Evolutionary conservation across 768 basidiomycete species (phyloP).

Genomic region (Phlegmacium glaucopus): DNA sequence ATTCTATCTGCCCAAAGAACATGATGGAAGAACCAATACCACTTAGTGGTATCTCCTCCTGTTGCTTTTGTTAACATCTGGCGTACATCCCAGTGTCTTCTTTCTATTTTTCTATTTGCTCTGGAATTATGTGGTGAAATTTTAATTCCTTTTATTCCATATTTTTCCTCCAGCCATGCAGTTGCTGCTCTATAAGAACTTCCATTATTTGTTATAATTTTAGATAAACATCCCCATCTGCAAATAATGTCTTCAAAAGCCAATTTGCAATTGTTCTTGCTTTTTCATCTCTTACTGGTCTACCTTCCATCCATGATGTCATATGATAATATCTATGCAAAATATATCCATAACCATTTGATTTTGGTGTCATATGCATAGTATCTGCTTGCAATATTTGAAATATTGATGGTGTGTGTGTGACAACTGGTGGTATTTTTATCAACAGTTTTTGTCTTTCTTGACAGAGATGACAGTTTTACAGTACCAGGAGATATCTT

Average conservation of each 20-base stretch:
- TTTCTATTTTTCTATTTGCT: too few species aligned
- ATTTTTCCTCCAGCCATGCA: too few species aligned
- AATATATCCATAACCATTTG: slow-evolving; percentile 18
- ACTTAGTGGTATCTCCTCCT: too few species aligned
- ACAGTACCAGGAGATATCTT: slow-evolving; percentile 1
- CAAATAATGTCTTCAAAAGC: slow-evolving; percentile 30
- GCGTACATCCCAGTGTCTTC: too few species aligned
- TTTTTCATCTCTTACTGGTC: slow-evolving; percentile 16
- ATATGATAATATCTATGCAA: slow-evolving; percentile 18
- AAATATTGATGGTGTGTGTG: slow-evolving; percentile 8
- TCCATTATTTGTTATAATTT: slow-evolving; percentile 29
- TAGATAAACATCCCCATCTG: slow-evolving; percentile 32
- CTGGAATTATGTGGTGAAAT: too few species aligned
- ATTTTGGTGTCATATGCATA: slow-evolving; percentile 5
- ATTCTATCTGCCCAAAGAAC: too few species aligned
- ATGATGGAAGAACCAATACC: too few species aligned
- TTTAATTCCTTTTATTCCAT: too few species aligned
- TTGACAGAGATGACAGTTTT: slow-evolving; percentile 4
- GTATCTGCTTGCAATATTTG: slow-evolving; percentile 4
- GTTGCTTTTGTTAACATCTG: too few species aligned
- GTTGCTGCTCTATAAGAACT: too few species aligned
- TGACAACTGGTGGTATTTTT: slow-evolving; percentile 14
- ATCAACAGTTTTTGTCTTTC: slow-evolving; percentile 13
- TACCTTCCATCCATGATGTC: slow-evolving; percentile 18
- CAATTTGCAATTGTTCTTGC: slow-evolving; percentile 17